Conservation (phyloP, 345 rosid genomes). For the Moricandia arvensis region DNA sequence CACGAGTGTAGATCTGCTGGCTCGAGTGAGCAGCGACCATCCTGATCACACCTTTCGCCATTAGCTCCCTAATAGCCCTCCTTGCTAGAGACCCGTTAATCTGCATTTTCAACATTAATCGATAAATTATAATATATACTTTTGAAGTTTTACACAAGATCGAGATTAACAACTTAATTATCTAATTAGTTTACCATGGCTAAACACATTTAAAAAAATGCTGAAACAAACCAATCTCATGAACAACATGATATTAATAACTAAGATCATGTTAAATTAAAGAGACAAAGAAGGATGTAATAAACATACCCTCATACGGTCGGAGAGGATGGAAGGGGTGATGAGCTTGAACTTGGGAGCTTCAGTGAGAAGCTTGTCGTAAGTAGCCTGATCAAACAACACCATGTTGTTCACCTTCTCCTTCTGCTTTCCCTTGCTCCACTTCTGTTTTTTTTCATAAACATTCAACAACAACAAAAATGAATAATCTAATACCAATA, state of each 20-base stretch:
- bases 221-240: neutral
- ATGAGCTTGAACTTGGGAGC: constrained; percentile 83
- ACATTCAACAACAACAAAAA: neutral
- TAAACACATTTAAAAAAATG: neutral
- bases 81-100: constrained; percentile 63
- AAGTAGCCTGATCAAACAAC: constrained; percentile 75
- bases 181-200: neutral
- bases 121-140: neutral
- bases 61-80: constrained; percentile 65
- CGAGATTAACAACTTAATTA: neutral
- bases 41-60: constrained; percentile 71
- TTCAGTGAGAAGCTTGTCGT: constrained; percentile 74
- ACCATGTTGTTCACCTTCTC: constrained; percentile 80
- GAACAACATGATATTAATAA: neutral
- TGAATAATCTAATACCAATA: neutral
- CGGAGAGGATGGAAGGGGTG: constrained; percentile 80
- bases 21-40: constrained; percentile 65
- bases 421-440: constrained; percentile 15
- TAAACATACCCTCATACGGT: constrained; percentile 65
- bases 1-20: constrained; percentile 79
- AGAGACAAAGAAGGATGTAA: neutral
- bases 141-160: neutral
- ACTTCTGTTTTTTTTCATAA: neutral
- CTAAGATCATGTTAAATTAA: neutral
- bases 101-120: constrained; percentile 10